Percentiles rank a stretch among this genome's conserved stretches.
Evolutionary conservation across 257 asterid species (phyloP).

Genomic region (Nicotiana tomentosiformis): DNA sequence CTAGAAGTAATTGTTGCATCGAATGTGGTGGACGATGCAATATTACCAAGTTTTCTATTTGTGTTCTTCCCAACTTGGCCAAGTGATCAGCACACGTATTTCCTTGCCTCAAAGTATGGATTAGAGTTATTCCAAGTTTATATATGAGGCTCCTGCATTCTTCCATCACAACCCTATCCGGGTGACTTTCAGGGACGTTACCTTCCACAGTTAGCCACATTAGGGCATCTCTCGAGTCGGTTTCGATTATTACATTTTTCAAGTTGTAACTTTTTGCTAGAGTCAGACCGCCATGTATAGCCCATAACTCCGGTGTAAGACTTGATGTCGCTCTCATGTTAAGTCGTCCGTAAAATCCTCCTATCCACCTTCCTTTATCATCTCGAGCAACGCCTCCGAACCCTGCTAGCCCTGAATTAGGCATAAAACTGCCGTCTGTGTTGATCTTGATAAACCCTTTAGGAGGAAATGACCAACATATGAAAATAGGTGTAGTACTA

Average conservation of each 20-base stretch:
- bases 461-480: background rate
- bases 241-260: too few relatives aligned
- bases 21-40: background rate
- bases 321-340: background rate
- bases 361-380: background rate
- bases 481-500: background rate
- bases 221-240: background rate
- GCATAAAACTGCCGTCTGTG: background rate
- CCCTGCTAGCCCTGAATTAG: background rate
- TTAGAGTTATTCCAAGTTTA: background rate
- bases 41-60: too few relatives aligned
- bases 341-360: background rate
- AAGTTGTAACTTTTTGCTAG: background rate
- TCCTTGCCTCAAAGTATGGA: background rate
- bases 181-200: background rate
- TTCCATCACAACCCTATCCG: background rate
- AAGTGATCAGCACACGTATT: background rate
- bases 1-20: background rate
- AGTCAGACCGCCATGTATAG: background rate
- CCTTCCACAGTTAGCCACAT: background rate
- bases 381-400: background rate
- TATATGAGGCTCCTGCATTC: background rate
- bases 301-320: background rate
- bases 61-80: background rate
- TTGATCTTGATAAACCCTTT: background rate